Evolutionary conservation across 352 stramenopile genomes (phyloP).

Genomic region (Achlya hypogyna): DNA sequence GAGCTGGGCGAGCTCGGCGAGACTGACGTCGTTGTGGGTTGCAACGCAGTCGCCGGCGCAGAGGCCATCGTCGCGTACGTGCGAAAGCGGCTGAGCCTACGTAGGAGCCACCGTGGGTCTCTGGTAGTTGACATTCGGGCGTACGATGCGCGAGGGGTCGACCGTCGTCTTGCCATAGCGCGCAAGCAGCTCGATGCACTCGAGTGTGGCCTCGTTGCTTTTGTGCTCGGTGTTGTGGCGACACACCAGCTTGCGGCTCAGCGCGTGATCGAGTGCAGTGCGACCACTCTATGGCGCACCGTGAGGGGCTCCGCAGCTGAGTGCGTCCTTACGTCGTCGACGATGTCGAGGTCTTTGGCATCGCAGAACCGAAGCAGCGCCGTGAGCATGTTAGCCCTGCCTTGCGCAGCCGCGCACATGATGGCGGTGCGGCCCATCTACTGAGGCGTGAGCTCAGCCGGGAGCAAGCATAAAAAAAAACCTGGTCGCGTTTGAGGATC

Average conservation of each 20-base stretch:
- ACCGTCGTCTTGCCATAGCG: background rate
- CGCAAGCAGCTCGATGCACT: background rate
- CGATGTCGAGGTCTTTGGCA: background rate
- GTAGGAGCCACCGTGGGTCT: background rate
- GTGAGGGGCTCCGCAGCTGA: too few relatives aligned
- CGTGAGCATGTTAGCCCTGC: background rate
- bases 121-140: background rate
- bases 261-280: background rate
- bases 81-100: background rate
- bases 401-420: background rate
- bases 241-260: conserved; percentile 1
- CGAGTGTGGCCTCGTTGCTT: background rate
- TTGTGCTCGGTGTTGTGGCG: background rate
- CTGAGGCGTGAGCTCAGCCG: background rate
- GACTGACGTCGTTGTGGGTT: background rate
- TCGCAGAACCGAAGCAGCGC: background rate
- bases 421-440: background rate
- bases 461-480: background rate
- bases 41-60: background rate
- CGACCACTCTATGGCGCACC: background rate
- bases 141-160: background rate
- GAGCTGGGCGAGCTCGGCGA: background rate
- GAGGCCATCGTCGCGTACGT: background rate
- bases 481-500: background rate
- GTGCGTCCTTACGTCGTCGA: background rate